These are phyloP conservation scores for Fragilaria radians DNA, from an alignment of 108 stramenopile genomes.

Conservation along the genomic window DNA sequence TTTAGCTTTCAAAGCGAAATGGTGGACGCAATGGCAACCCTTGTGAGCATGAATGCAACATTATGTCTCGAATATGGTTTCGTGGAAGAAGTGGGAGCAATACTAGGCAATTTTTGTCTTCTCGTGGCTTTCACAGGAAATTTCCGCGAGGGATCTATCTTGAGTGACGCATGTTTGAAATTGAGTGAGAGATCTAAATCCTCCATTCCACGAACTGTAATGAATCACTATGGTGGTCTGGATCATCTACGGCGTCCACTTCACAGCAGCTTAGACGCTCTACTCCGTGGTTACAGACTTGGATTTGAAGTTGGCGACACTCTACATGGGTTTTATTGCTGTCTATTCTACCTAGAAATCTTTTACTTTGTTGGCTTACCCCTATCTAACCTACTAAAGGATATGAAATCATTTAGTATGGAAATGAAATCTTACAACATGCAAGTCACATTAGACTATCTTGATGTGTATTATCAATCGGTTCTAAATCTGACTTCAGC, in stretches of 20 bases:
- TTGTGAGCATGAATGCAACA: neutral
- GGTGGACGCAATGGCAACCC: neutral
- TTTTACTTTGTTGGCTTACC: conserved; percentile 26
- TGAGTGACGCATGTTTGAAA: conserved; percentile 5
- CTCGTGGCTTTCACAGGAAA: conserved; percentile 3
- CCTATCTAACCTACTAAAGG: conserved; percentile 14
- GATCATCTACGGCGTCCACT: conserved; percentile 12
- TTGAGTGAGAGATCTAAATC: neutral
- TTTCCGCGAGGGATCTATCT: conserved; percentile 9
- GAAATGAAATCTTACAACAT: conserved; percentile 15
- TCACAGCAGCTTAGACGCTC: conserved; percentile 18
- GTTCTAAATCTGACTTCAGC: conserved; percentile 15
- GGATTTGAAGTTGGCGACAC: conserved; percentile 16
- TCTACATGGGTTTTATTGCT: conserved; percentile 8
- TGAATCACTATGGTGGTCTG: neutral
- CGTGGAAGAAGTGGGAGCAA: too few species aligned
- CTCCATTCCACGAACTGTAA: neutral
- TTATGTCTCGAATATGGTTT: neutral
- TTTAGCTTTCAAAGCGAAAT: neutral
- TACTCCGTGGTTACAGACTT: conserved; percentile 17
- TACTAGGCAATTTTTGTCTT: neutral
- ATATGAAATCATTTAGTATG: conserved; percentile 13
- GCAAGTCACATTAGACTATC: conserved; percentile 9
- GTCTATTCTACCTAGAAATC: conserved; percentile 12
- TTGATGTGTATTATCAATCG: conserved; percentile 17